Percentiles rank a stretch among this genome's conserved stretches.
Evolutionary conservation across 1,284 basidiomycete species (phyloP).

Genomic region (Schizophyllum amplum): DNA sequence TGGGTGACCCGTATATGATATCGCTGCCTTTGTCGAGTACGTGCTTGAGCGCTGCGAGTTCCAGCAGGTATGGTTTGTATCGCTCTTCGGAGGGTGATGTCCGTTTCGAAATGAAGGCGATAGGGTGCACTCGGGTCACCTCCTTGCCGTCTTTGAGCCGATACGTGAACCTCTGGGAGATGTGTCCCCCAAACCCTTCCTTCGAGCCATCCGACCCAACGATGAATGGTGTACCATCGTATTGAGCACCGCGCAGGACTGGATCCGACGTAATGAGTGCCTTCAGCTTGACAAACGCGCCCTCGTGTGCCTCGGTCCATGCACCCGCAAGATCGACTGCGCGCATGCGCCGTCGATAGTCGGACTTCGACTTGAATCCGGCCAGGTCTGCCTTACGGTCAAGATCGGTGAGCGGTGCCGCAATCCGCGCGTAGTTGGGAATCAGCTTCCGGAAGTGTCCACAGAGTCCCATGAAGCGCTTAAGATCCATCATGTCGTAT

Average conservation of each 20-base stretch:
- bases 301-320: constrained; percentile 22
- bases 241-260: constrained; percentile 17
- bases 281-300: constrained; percentile 24
- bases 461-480: constrained; percentile 20
- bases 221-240: constrained; percentile 25
- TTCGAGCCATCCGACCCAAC: constrained; percentile 28
- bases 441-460: constrained; percentile 23
- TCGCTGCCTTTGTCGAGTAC: constrained; percentile 22
- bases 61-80: constrained; percentile 25
- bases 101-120: constrained; percentile 22
- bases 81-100: constrained; percentile 21
- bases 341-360: constrained; percentile 16
- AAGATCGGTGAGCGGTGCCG: constrained; percentile 22
- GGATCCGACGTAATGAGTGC: constrained; percentile 20
- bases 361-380: constrained; percentile 14
- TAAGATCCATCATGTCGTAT: constrained; percentile 17
- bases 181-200: constrained; percentile 23
- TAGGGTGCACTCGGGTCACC: constrained; percentile 17
- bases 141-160: constrained; percentile 17
- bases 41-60: constrained; percentile 25
- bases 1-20: constrained; percentile 19
- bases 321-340: constrained; percentile 12
- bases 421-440: constrained; percentile 22
- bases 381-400: constrained; percentile 16
- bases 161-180: constrained; percentile 18